Evolutionary conservation across 2,329 filamentous ascomycete genomes (phyloP), one percentile per base, ranked within the genome.

Genomic region (Scorias spongiosa): DNA sequence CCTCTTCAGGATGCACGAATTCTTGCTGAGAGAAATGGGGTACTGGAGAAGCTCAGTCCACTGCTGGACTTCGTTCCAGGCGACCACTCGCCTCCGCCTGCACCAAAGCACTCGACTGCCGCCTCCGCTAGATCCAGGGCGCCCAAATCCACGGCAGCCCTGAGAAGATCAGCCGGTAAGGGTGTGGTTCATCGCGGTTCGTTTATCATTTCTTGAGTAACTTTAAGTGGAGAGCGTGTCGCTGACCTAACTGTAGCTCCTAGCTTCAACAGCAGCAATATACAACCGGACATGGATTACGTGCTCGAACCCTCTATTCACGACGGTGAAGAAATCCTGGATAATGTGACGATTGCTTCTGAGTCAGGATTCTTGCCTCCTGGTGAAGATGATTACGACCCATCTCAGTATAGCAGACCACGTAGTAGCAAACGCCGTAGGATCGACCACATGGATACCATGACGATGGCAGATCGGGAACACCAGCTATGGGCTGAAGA

Each of bases 401-500:
- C 80, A 59, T 77, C 79, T 15, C 81, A 84, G 46, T 76, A 70
- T 51, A 69, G 71, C 3, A 64, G 63, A 18, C 67, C 66, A 29
- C 72, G 75, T 47, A 94, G 94, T 66, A 77, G 88, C 48, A 93
- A 93, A 67, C n/a, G 74, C 80, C 44, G 80, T 68, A 57, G 17
- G 38, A 17, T 40, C 11, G 38, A 40, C 18, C 38, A 40, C 10
- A 36, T 36, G 32, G 76, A 63, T 29, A 49, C 49, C 10, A 64
- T 75, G 61, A 70, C 69, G 10, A 61, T 72, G 48, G 78, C 76
- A 7, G 84, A 93, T 51, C 83, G 88, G 58, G 81, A 91, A 53
- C 88, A 96, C 61, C 81, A 84, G 26, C 71, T 93, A 18, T 98
- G 94, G 64, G 85, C 87, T 12, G 91, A 98, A 51, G 84, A 91